phyloP scores from a whole-genome alignment of 78 protist genomes.

The Tieghemostelium lacteum region DNA sequence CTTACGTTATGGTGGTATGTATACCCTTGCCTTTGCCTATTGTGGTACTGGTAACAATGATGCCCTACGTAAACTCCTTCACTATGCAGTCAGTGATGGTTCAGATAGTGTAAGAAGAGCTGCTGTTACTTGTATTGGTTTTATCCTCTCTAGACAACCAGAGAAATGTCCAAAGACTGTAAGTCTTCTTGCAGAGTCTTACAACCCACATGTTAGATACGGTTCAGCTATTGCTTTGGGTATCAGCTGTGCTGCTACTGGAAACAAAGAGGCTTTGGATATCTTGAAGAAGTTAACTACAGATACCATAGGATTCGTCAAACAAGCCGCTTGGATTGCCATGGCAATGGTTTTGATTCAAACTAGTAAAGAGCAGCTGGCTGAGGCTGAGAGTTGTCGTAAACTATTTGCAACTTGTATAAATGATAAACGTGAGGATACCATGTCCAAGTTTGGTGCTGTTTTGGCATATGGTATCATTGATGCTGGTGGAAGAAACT shows the following conservation, averaged over 20 bases:
- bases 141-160: conserved; percentile 92
- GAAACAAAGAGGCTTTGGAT: conserved; percentile 86
- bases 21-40: conserved; percentile 96
- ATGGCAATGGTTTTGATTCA: conserved; percentile 97
- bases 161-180: conserved; percentile 91
- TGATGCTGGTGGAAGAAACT: conserved; percentile 99
- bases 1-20: conserved; percentile 94
- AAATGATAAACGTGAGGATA: conserved; percentile 92
- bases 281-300: conserved; percentile 86
- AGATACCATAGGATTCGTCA: conserved; percentile 95
- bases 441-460: conserved; percentile 97
- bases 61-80: conserved; percentile 94
- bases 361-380: conserved; percentile 45
- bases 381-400: conserved; percentile 69
- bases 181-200: conserved; percentile 91
- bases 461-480: conserved; percentile 97
- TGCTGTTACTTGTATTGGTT: conserved; percentile 97
- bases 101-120: conserved; percentile 98
- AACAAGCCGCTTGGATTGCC: conserved; percentile 98
- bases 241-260: conserved; percentile 98
- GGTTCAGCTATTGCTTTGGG: conserved; percentile 99
- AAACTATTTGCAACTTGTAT: conserved; percentile 59
- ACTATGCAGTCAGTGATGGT: conserved; percentile 98
- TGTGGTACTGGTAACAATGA: conserved; percentile 94
- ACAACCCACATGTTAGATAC: conserved; percentile 99